phyloP scores from a whole-genome alignment of 83 land plant species.

The Picea engelmannii region DNA sequence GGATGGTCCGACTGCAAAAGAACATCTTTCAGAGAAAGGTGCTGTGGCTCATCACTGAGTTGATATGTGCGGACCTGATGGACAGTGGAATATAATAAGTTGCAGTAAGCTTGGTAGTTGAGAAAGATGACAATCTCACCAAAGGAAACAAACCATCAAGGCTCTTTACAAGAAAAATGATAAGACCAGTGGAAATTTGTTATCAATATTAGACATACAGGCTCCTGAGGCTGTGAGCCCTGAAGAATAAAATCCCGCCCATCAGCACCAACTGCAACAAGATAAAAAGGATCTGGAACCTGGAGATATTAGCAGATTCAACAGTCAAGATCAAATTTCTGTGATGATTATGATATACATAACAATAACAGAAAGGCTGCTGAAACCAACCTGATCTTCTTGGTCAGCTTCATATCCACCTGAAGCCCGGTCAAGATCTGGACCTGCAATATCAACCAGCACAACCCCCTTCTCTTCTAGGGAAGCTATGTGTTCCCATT shows the following conservation, averaged over 20 bases:
- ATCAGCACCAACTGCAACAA: slow-evolving; percentile 36
- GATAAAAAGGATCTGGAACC: slow-evolving; percentile 58
- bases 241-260: slow-evolving; percentile 48
- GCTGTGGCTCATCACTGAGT: slow-evolving; percentile 20
- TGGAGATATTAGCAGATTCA: slow-evolving; percentile 13
- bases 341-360: neutral
- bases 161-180: neutral
- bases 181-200: neutral
- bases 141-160: neutral
- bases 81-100: neutral
- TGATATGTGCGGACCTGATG: slow-evolving; percentile 40
- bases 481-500: slow-evolving; percentile 45
- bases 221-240: slow-evolving; percentile 48
- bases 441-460: slow-evolving; percentile 47
- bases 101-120: neutral
- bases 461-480: slow-evolving; percentile 32
- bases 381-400: slow-evolving; percentile 43
- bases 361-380: neutral
- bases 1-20: slow-evolving; percentile 14
- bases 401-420: slow-evolving; percentile 41
- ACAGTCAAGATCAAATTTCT: neutral
- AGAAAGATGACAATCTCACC: neutral
- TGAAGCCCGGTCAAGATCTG: slow-evolving; percentile 41
- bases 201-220: slow-evolving; percentile 20
- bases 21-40: slow-evolving; percentile 22